Evolutionary conservation across 345 rosid species (phyloP), one percentile per base, ranked within the genome.

Genomic region (Eucalyptus dawsonii): DNA sequence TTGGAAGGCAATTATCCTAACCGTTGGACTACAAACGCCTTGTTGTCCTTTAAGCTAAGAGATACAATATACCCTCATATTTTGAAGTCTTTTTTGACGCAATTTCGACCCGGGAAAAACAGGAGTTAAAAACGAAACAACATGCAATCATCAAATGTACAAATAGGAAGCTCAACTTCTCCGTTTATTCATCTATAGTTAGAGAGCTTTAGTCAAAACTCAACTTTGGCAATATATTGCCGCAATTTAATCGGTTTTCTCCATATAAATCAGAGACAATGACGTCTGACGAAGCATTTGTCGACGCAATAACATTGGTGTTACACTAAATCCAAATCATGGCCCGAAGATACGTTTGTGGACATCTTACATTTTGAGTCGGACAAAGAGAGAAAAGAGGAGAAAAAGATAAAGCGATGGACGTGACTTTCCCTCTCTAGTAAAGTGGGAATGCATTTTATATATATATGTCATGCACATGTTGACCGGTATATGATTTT

Each of bases 1-100:
- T 96, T 95, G 96, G 97, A 94, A 96, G 99, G 95, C 96, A 95
- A 95, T 94, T 95, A 96, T 96, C 97, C 96, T 96, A 92, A 95
- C 97, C 97, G 95, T 95, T 95, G 99, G 96, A 96, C 98, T 95
- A 95, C 97, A 96, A 90, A 95, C 97, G 91, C 94, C 0, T 3
- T 9, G 4, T 3, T 9, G 25, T 0, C 10, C 10, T 19, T 19
- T 2, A 21, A 53, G 0, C 69, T 60, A 3, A 6, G 31, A 25
- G n/a, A 25, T 5, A 29, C 0, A 6, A 60, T 6, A 60, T 60
- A 12, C 3, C 6, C 0, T 7, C 1, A 29, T 8, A 9, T 24
- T 24, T 2, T 1, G 4, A 11, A 14, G 3, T 65, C 9, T 31
- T 31, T 69, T 69, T 16, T 8, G 3, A 31, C 3, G 2, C 42